Evolutionary conservation across 495 filamentous ascomycete species (phyloP).

Genomic region (Penicillium macrosclerotiorum): DNA sequence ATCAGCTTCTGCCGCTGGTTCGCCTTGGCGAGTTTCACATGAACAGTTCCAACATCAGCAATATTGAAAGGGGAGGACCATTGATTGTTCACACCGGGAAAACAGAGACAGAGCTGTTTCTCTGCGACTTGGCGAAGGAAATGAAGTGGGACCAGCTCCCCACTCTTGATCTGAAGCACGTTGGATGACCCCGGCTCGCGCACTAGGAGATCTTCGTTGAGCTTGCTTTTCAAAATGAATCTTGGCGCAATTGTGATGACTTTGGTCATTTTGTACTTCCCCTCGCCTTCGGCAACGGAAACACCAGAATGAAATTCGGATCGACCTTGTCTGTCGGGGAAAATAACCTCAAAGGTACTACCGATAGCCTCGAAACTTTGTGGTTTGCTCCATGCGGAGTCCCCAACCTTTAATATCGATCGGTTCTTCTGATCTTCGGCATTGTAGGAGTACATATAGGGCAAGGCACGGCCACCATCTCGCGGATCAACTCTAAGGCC

Average conservation of each 20-base stretch:
- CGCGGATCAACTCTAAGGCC: conserved; percentile 53
- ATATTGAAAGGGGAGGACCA: conserved; percentile 99
- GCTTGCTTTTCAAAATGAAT: conserved; percentile 91
- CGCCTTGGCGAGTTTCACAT: conserved; percentile 89
- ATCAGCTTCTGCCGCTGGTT: conserved; percentile 87
- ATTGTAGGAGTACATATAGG: conserved; percentile 93
- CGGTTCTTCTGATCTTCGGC: conserved; percentile 87
- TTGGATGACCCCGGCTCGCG: conserved; percentile 87
- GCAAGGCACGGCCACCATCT: conserved; percentile 59
- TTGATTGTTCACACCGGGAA: conserved; percentile 91
- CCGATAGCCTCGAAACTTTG: conserved; percentile 99
- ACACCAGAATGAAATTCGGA: conserved; percentile 88
- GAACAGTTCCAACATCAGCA: conserved; percentile 83
- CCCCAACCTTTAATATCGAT: conserved; percentile 77
- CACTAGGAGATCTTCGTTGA: conserved; percentile 82
- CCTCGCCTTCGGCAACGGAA: conserved; percentile 83
- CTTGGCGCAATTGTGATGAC: conserved; percentile 90
- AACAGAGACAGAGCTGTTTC: conserved; percentile 91
- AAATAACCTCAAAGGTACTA: conserved; percentile 78
- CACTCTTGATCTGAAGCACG: conserved; percentile 69
- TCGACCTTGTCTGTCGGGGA: conserved; percentile 67
- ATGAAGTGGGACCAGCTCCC: conserved; percentile 77
- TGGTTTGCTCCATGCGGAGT: conserved; percentile 92
- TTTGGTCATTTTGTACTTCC: conserved; percentile 96
- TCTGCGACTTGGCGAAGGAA: conserved; percentile 74